Evolutionary conservation across 352 stramenopile genomes (phyloP).

Genomic region (Phytophthora chlamydospora): DNA sequence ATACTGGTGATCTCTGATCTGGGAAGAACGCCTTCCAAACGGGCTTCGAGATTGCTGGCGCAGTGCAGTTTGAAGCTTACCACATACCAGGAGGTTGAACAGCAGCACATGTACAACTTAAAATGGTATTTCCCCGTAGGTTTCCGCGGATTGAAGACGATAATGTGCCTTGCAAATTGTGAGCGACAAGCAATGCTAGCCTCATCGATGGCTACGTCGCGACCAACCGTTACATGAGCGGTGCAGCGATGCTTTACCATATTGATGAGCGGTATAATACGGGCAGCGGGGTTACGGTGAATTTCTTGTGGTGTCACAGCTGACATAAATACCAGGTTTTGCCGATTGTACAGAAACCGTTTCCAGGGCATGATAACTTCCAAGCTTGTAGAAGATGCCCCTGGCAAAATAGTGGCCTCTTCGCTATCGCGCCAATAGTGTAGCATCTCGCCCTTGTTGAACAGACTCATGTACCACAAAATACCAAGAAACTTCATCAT

Average conservation of each 20-base stretch:
- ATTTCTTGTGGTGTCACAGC: background rate
- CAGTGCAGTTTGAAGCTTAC: constrained; percentile 35
- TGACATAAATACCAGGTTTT: constrained; percentile 21
- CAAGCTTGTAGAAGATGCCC: background rate
- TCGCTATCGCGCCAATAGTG: constrained; percentile 38
- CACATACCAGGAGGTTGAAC: constrained; percentile 35
- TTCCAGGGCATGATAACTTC: constrained; percentile 26
- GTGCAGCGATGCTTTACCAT: constrained; percentile 27
- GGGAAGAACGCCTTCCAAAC: constrained; percentile 21
- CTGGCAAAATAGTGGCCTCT: constrained; percentile 20
- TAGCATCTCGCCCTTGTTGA: constrained; percentile 32
- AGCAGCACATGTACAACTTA: constrained; percentile 36
- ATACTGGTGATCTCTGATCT: background rate
- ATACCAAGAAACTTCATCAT: constrained; percentile 32
- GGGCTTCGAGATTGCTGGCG: constrained; percentile 21
- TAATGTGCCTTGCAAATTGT: constrained; percentile 31
- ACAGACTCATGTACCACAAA: constrained; percentile 30
- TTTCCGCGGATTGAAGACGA: constrained; percentile 36
- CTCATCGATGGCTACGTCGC: constrained; percentile 37
- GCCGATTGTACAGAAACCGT: constrained; percentile 24
- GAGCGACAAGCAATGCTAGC: constrained; percentile 33
- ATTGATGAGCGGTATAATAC: constrained; percentile 26
- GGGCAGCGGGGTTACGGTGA: constrained; percentile 4
- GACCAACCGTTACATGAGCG: constrained; percentile 26
- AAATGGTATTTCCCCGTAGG: constrained; percentile 42